Base-by-base conservation (phyloP, 2,329 filamentous ascomycete species). In the Xylariaceae sp. region DNA sequence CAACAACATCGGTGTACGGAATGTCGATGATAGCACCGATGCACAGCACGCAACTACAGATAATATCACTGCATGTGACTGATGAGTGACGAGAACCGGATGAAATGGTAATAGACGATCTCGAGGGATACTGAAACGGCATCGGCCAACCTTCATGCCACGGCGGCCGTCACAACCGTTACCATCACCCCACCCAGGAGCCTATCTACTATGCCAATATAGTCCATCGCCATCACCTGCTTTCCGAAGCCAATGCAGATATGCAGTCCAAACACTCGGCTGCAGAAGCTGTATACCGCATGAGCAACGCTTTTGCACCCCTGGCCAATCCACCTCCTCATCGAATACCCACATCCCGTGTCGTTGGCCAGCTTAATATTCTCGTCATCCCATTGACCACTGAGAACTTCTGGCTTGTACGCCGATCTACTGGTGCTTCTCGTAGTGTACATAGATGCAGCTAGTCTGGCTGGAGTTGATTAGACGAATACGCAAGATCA, bases 361-460 rank as follows among this genome's bases (percentile, higher is more conserved):
- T 58, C 59, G 52, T 44, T 53, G 55, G 30, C 54, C 21, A 46
- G 39, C 27, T 21, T 53, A 37, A 24, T 36, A 50, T 48, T 53
- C 37, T 45, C 41, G 18, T 41, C 42, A 20, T 50, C 40, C 41
- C 40, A 59, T 62, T 55, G 55, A 60, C 57, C 57, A 59, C 40
- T 60, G 40, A 44, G 50, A 50, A 53, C 49, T 46, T 44, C 46
- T 18, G 41, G 26, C 33, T 46, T 32, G 16, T 51, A 55, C 57
- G 56, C 55, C 45, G 55, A 67, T 64, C 59, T 55, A 57, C 57
- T 36, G 49, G 51, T n/a, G n/a, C n/a, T n/a, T n/a, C n/a, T n/a
- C n/a, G n/a, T n/a, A n/a, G n/a, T n/a, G n/a, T n/a, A n/a, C n/a
- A n/a, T n/a, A n/a, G n/a, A n/a, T n/a, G n/a, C n/a, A n/a, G n/a